phyloP scores from a whole-genome alignment of 352 stramenopile genomes.

The Phytophthora vignae region DNA sequence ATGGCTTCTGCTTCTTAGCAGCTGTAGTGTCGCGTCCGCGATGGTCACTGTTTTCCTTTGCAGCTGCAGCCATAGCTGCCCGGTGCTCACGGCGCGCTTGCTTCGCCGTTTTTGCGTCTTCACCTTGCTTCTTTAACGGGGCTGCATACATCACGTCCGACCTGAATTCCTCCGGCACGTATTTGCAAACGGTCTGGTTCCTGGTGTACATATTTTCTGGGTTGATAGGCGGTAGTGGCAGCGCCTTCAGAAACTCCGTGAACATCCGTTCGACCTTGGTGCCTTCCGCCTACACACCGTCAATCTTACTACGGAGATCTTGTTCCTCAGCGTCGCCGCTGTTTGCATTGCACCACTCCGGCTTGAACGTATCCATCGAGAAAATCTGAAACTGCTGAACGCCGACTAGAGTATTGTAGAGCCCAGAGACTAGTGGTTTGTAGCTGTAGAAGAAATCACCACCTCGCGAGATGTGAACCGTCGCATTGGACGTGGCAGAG shows the following conservation, averaged over 20 bases:
- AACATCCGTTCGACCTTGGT: background rate
- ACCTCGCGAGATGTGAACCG: slow-evolving; percentile 1
- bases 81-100: background rate
- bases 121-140: background rate
- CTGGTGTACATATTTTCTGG: background rate
- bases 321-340: background rate
- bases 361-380: background rate
- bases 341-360: background rate
- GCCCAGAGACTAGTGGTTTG: slow-evolving; percentile 11
- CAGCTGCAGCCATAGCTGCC: background rate
- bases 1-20: background rate
- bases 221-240: background rate
- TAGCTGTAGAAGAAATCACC: slow-evolving; percentile 17
- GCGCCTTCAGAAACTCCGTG: background rate
- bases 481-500: background rate
- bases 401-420: slow-evolving; percentile 3
- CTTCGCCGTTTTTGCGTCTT: background rate
- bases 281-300: background rate
- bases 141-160: background rate
- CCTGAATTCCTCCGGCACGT: background rate
- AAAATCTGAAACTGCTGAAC: slow-evolving; percentile 8
- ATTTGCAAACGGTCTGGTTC: background rate
- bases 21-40: background rate
- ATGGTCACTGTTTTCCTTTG: background rate
- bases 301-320: slow-evolving; percentile 15